Base-by-base conservation (phyloP, 2,329 filamentous ascomycete genomes). In the Thelonectria discophora region DNA sequence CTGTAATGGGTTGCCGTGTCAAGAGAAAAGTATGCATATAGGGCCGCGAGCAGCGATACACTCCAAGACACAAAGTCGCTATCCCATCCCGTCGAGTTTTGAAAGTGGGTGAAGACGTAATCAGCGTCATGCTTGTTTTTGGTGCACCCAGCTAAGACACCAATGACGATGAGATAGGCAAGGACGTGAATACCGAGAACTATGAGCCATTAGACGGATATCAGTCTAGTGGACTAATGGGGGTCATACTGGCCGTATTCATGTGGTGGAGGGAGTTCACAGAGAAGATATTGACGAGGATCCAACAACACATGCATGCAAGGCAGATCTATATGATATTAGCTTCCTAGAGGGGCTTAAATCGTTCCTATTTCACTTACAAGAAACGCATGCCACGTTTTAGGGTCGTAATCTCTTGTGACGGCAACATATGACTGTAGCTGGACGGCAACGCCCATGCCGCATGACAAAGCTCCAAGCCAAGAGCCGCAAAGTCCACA, bases 61-160 rank as follows among this genome's bases (percentile, higher is more conserved):
- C 49, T 51, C 49, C 49, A 51, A 8, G 49, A 51, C 27, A 51
- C 49, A 27, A 51, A 51, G 20, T 51, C 49, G 20, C 34, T 51
- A 40, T 51, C 49, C 49, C 49, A 51, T 8, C 49, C 49, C 0
- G 49, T 51, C n/a, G 18, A 24, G 15, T 51, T 51, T 17, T 51
- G 49, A 32, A 51, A 51, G 13, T 51, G 49, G 5, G 49, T 51
- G 20, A 51, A 51, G 34, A 51, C 49, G 20, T 24, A 51, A 2
- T 51, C 34, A 30, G 49, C 49, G 7, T 51, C 34, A 20, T 51
- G 49, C 18, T 40, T 51, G 18, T 51, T n/a, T 9, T 51, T 24
- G 3, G 49, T 51, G 3, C 32, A 40, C 18, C 49, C 49, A 21
- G 49, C 49, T 10, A 51, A 15, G 12, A 51, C 49, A n/a, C 49